Base-by-base conservation (phyloP, 1,284 basidiomycete species). In the Termitomyces sp. region DNA sequence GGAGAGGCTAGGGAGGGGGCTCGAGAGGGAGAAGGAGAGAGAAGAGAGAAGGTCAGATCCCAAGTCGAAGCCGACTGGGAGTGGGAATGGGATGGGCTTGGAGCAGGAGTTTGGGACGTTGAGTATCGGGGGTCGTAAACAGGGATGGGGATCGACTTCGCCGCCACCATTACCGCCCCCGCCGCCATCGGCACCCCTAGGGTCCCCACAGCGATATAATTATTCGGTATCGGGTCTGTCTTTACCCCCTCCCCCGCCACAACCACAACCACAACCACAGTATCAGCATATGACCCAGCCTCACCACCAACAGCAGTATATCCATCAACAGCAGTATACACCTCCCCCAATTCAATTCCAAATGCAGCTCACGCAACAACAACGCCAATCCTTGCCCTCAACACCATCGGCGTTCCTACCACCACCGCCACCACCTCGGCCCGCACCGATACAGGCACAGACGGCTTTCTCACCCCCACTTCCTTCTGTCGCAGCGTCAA, bases 1-100 rank as follows among this genome's bases (percentile, higher is more conserved):
- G 13, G 84, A 89, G 42, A 74, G 75, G 13, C 67, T 96, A 24
- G 78, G 82, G 1, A 74, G 79, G 0, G 84, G 90, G 59, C 76
- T 89, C 1, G 92, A 94, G 61, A 81, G 84, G 31, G 82, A 90
- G 67, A 83, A 78, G 60, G 76, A 84, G 44, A 66, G 87, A 10
- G 74, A 83, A 15, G 57, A 69, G 10, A 61, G 71, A 1, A 74
- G 78, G 24, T 74, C 78, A 5, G 34, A 38, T 4, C 67, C 70
- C 51, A 72, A 78, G 2, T 71, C 67, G 34, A 82, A 80, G 58
- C 82, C 81, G 5, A 77, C 75, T n/a, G 79, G 70, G 4, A 67
- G 70, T 38, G 73, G 72, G 10, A 9, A 8, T 10, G 31, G 5
- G 30, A 15, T 15, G 31, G 44, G 46, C 21, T 17, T 48, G 15